Evolutionary conservation across 2,329 filamentous ascomycete species (phyloP).

Genomic region (Alternaria gaisen): DNA sequence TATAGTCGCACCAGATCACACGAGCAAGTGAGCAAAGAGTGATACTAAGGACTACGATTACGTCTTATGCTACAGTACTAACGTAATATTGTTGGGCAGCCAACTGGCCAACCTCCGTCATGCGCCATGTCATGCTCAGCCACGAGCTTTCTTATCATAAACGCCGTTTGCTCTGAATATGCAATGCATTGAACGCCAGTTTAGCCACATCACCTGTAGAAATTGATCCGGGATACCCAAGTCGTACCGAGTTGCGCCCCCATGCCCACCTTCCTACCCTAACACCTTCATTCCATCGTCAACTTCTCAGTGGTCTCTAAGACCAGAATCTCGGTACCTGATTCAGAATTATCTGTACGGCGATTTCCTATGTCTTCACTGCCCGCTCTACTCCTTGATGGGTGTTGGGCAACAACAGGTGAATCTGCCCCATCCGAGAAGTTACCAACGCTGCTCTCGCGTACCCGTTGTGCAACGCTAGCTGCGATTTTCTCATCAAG

Average conservation of each 20-base stretch:
- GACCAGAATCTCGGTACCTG: constrained; percentile 10
- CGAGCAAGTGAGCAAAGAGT: background rate
- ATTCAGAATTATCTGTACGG: constrained; percentile 15
- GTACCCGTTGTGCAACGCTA: constrained; percentile 48
- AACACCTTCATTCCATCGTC: constrained; percentile 15
- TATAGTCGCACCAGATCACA: background rate
- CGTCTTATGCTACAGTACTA: constrained; percentile 8
- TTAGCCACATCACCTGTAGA: constrained; percentile 6
- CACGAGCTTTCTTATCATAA: constrained; percentile 8
- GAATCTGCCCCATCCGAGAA: constrained; percentile 30
- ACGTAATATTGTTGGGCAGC: constrained; percentile 4
- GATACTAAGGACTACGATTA: constrained; percentile 21
- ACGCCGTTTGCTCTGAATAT: constrained; percentile 4
- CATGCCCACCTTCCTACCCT: background rate
- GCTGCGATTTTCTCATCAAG: constrained; percentile 73
- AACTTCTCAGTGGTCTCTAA: constrained; percentile 23
- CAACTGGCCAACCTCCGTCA: constrained; percentile 3
- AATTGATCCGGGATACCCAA: constrained; percentile 1
- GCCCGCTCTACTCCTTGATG: constrained; percentile 15
- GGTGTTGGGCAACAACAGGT: constrained; percentile 14
- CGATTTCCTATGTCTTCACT: constrained; percentile 10
- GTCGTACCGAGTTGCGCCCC: constrained; percentile 5
- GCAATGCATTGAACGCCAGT: constrained; percentile 7
- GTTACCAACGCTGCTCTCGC: constrained; percentile 46
- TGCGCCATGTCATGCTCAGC: constrained; percentile 12